Base-by-base conservation (phyloP, 768 basidiomycete species). In the Strobilomyces dryophilus region DNA sequence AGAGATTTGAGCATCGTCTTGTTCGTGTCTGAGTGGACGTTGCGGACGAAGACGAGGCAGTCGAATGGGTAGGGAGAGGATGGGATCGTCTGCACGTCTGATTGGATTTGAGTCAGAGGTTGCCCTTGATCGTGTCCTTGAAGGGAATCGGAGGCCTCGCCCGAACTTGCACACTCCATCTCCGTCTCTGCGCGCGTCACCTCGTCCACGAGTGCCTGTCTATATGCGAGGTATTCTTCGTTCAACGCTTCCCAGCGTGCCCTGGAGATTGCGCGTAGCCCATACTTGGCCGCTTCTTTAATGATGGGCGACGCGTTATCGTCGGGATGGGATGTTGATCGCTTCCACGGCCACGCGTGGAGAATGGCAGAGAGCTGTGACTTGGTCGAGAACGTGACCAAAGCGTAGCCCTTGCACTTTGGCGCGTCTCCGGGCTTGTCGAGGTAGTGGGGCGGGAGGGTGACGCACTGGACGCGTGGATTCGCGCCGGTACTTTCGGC, bases 21-120 rank as follows among this genome's bases (percentile, higher is more conserved):
- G 65, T 91, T 93, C 26, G 89, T 89, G 52, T 83, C 81, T 3
- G 80, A 73, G 54, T 91, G 85, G 8, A 92, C 62, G 64, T 89
- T 78, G 40, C 83, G 82, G 7, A 82, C 79, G 62, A 86, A 88
- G 29, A 89, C 74, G 8, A 93, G 80, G 52, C 88, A 89, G 27
- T 78, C 74, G 5, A 67, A 71, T 0, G 90, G 91, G 61, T 78
- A 89, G 2, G 76, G 68, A 11, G 79, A 77, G 0, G 46, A 49
- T 0, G 11, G 26, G 3, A 56, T 62, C 3, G 59, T 70, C 20
- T 45, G 18, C 12, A 15, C 40, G 12, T 51, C 29, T 11, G 17
- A n/a, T 8, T 44, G 27, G 1, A 5, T 21, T 27, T 27, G 24
- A 4, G 21, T 9, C 29, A 29, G 29, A 29, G 29, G 37, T 11